Evolutionary conservation across 2,329 filamentous ascomycete species (phyloP).

Genomic region (Seiridium cupressi): DNA sequence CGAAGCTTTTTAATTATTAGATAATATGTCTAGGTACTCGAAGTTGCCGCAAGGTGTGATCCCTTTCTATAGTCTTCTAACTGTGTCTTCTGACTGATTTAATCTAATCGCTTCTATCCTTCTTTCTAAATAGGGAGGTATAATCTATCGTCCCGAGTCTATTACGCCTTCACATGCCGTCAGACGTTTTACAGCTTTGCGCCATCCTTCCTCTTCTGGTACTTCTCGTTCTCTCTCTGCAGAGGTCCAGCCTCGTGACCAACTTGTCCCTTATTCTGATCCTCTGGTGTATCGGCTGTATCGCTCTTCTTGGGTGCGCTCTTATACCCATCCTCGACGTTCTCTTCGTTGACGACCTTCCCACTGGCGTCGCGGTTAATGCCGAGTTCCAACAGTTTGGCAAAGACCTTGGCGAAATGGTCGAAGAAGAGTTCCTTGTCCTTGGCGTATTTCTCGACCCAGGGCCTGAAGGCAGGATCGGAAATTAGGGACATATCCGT

Average conservation of each 20-base stretch:
- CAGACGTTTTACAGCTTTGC: neutral
- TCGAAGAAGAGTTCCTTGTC: slow-evolving; percentile 7
- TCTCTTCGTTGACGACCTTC: slow-evolving; percentile 6
- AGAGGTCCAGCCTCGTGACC: slow-evolving; percentile 4
- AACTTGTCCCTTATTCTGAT: slow-evolving; percentile 1
- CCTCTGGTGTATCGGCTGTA: neutral
- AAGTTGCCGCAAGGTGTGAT: too few species aligned
- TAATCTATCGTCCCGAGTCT: neutral
- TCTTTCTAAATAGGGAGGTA: neutral
- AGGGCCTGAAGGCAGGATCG: slow-evolving; percentile 51
- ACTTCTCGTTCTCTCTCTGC: slow-evolving; percentile 3
- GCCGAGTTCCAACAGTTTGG: slow-evolving; percentile 5
- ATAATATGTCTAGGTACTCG: too few species aligned
- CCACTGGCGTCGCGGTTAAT: slow-evolving; percentile 1
- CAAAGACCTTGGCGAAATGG: slow-evolving; percentile 7
- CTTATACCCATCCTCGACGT: neutral
- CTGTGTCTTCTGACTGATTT: too few species aligned
- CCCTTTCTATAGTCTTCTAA: too few species aligned
- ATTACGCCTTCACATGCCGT: neutral
- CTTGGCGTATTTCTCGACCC: slow-evolving; percentile 41
- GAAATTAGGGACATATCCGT: slow-evolving; percentile 59
- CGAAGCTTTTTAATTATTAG: too few species aligned
- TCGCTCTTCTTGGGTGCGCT: slow-evolving; percentile 9
- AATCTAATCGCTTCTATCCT: too few species aligned
- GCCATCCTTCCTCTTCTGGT: slow-evolving; percentile 3